Evolutionary conservation across 1,139 yeast species (phyloP), one percentile per base, ranked within the genome.

Genomic region (Geotrichum europaeum): DNA sequence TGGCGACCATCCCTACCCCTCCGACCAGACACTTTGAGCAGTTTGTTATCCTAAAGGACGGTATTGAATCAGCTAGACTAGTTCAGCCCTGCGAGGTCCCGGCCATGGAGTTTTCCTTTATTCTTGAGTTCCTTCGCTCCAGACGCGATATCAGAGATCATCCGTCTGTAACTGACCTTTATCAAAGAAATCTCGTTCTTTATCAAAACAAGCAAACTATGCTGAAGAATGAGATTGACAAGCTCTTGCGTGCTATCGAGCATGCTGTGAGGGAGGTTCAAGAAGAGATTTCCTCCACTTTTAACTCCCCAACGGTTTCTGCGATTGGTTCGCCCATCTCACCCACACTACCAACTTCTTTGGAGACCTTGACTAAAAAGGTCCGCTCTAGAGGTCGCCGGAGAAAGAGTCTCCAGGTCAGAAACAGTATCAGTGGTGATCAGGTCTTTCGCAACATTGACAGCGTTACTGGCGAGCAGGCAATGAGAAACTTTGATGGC

Each of bases 401-500:
- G 40, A 24, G 58, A 9, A 36, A 57, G 22, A 58, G 60, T 25
- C 57, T 58, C 13, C 30, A 53, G 57, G 49, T 51, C 18, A 53
- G 36, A 52, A 52, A 52, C n/a, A 43, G 52, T 49, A 18, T n/a
- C 55, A 54, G 40, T 36, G 32, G 22, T 7, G 36, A 32, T 30
- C 57, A 49, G 32, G 40, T 34, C 7, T 34, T 34, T 13, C 40
- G 40, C 40, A 34, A 34, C 40, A 34, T 34, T 84, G 73, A 92
- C 92, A 73, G 49, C 22, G 62, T 28, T 34, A 45, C 28, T n/a
- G 49, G 28, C 45, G 43, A 57, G 25, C 50, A 24, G 25, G 7
- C 56, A 28, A 32, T 40, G 18, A 40, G 36, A 28, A 50, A 25
- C 13, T 25, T 24, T 18, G 51, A n/a, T 22, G 12, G 22, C 28